phyloP scores from a whole-genome alignment of 208 protist genomes.

The Leishmania turanica region DNA sequence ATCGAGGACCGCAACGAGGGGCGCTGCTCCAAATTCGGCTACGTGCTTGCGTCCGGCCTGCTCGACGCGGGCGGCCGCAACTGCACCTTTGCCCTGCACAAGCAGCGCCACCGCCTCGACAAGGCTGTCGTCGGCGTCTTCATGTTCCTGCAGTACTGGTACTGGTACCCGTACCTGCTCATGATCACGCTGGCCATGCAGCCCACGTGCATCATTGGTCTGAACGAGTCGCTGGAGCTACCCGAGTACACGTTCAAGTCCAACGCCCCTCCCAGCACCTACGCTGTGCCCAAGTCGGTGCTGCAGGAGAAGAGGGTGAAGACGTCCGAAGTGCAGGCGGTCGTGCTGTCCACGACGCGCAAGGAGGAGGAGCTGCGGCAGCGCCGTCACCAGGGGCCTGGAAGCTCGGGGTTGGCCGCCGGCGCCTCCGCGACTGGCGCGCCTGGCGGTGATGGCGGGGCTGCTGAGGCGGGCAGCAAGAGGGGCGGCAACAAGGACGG shows the following conservation, averaged over 20 bases:
- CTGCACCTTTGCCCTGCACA: constrained; percentile 95
- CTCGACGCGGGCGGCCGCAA: constrained; percentile 98
- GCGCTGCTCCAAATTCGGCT: constrained; percentile 97
- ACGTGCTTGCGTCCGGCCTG: constrained; percentile 97
- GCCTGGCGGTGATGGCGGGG: constrained; percentile 2
- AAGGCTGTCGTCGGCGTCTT: constrained; percentile 97
- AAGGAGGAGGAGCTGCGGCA: constrained; percentile 87
- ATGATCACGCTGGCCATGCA: constrained; percentile 97
- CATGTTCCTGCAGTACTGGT: constrained; percentile 99
- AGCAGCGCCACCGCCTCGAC: constrained; percentile 94
- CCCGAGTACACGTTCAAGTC: constrained; percentile 94
- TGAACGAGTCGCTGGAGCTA: constrained; percentile 97
- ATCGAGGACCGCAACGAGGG: constrained; percentile 95
- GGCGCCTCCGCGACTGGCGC: background rate
- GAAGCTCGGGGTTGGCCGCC: constrained; percentile 7
- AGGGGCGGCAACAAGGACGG: constrained; percentile 9
- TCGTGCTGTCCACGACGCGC: constrained; percentile 88
- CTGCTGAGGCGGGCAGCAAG: background rate
- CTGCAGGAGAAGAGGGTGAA: constrained; percentile 89
- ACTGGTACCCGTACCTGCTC: constrained; percentile 98
- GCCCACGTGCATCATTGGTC: constrained; percentile 97
- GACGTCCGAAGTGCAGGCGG: constrained; percentile 54
- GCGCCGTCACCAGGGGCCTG: constrained; percentile 36
- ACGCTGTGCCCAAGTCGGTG: constrained; percentile 88
- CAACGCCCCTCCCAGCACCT: constrained; percentile 93